phyloP scores from a whole-genome alignment of 495 filamentous ascomycete genomes.

The Sporormia fimetaria region DNA sequence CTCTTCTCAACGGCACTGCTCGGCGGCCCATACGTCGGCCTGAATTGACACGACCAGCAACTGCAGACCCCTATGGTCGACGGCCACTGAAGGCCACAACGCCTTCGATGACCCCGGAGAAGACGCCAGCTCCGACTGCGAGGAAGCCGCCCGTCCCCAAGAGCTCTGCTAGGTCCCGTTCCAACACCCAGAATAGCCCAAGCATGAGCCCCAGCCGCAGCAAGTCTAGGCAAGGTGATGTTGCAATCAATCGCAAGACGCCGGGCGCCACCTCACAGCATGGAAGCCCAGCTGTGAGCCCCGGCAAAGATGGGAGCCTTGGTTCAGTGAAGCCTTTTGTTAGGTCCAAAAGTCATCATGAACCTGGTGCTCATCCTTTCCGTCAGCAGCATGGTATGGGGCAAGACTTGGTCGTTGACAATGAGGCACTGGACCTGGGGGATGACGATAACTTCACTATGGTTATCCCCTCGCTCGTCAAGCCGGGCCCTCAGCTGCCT shows the following conservation, averaged over 20 bases:
- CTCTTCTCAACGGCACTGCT: slow-evolving; percentile 49
- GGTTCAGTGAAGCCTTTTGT: slow-evolving; percentile 32
- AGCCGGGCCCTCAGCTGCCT: slow-evolving; percentile 9
- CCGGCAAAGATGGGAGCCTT: slow-evolving; percentile 31
- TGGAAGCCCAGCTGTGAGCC: slow-evolving; percentile 27
- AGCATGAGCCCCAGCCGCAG: slow-evolving; percentile 24
- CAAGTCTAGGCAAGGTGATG: slow-evolving; percentile 21
- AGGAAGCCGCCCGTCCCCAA: slow-evolving; percentile 28
- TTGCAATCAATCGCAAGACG: slow-evolving; percentile 19
- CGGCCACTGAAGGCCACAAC: slow-evolving; percentile 32
- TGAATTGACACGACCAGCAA: slow-evolving; percentile 44
- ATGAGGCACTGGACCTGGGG: slow-evolving; percentile 20
- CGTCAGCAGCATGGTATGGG: slow-evolving; percentile 25
- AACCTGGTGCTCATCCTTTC: slow-evolving; percentile 11
- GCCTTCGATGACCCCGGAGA: slow-evolving; percentile 35
- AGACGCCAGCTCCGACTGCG: slow-evolving; percentile 35
- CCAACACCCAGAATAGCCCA: slow-evolving; percentile 22
- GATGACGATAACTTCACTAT: slow-evolving; percentile 37
- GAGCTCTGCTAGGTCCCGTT: slow-evolving; percentile 13
- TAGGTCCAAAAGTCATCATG: slow-evolving; percentile 13
- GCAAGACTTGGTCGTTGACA: slow-evolving; percentile 29
- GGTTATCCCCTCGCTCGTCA: slow-evolving; percentile 31
- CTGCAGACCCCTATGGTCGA: slow-evolving; percentile 46
- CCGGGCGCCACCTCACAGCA: slow-evolving; percentile 16
- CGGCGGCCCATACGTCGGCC: slow-evolving; percentile 41